Conservation (phyloP, 805 yeast genomes). For the Ogataea nakhonphanomensis region DNA sequence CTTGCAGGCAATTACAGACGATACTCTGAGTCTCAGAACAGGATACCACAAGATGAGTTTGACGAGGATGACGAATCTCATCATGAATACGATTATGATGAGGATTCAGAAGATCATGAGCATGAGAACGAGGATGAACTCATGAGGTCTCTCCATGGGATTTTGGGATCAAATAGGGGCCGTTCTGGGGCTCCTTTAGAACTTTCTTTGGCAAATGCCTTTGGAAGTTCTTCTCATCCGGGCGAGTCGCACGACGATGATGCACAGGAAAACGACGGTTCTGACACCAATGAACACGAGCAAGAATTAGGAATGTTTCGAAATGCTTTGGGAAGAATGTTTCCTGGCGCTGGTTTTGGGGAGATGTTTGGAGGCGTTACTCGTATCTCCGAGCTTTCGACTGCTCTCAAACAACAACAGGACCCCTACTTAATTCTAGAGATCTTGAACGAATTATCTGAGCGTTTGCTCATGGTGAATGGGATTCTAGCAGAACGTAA, state of each 20-base stretch:
- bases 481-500: slow-evolving; percentile 58
- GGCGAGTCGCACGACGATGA: slow-evolving; percentile 10
- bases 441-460: slow-evolving; percentile 61
- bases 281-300: slow-evolving; percentile 15
- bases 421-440: slow-evolving; percentile 64
- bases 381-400: slow-evolving; percentile 30
- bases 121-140: slow-evolving; percentile 24
- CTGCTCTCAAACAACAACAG: slow-evolving; percentile 41
- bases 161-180: slow-evolving; percentile 8
- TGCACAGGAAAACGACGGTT: slow-evolving; percentile 24
- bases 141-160: slow-evolving; percentile 18
- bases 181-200: slow-evolving; percentile 6
- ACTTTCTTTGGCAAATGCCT: slow-evolving; percentile 9
- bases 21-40: slow-evolving; percentile 27
- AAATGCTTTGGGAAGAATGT: slow-evolving; percentile 26
- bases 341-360: slow-evolving; percentile 29
- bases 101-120: slow-evolving; percentile 6
- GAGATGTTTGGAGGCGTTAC: slow-evolving; percentile 25
- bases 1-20: slow-evolving; percentile 40
- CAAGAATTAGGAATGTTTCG: slow-evolving; percentile 22
- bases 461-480: slow-evolving; percentile 60
- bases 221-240: slow-evolving; percentile 9
- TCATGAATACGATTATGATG: slow-evolving; percentile 9
- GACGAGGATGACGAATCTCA: slow-evolving; percentile 16
- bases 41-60: slow-evolving; percentile 9